These are phyloP conservation scores for Litchi chinensis DNA, from an alignment of 345 rosid genomes.

Conservation along the genomic window DNA sequence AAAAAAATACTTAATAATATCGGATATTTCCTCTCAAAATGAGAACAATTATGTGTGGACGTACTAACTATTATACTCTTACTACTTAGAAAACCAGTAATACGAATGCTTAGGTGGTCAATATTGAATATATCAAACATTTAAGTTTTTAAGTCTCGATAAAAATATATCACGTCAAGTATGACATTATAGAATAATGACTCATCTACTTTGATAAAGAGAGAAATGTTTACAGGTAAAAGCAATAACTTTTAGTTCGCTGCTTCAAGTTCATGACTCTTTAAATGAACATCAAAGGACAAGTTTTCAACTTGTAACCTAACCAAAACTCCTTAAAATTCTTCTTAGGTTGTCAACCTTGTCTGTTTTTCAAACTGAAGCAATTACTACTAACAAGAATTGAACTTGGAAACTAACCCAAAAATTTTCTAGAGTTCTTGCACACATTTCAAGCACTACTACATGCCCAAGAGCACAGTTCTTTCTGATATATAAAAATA, in stretches of 20 bases:
- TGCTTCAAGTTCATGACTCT: neutral
- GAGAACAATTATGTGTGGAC: too few species aligned
- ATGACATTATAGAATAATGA: too few species aligned
- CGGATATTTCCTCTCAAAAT: too few species aligned
- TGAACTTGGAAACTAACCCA: neutral
- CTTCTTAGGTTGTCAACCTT: neutral
- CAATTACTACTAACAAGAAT: neutral
- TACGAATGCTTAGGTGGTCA: too few species aligned
- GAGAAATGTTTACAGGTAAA: neutral
- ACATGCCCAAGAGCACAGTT: neutral
- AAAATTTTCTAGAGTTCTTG: neutral
- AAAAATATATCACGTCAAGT: too few species aligned
- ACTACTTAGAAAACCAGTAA: too few species aligned
- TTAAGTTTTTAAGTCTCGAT: too few species aligned
- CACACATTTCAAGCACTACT: neutral
- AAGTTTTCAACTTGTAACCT: neutral
- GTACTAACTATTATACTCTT: too few species aligned
- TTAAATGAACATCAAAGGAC: neutral
- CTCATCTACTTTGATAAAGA: neutral
- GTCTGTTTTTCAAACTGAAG: slow-evolving; percentile 17
- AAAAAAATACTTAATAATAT: too few species aligned
- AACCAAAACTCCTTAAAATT: neutral
- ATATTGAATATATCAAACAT: too few species aligned
- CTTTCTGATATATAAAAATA: neutral
- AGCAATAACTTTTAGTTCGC: too few species aligned